Conservation (phyloP, 176 grass and related monocot species). For the Calamus simplicifolius region DNA sequence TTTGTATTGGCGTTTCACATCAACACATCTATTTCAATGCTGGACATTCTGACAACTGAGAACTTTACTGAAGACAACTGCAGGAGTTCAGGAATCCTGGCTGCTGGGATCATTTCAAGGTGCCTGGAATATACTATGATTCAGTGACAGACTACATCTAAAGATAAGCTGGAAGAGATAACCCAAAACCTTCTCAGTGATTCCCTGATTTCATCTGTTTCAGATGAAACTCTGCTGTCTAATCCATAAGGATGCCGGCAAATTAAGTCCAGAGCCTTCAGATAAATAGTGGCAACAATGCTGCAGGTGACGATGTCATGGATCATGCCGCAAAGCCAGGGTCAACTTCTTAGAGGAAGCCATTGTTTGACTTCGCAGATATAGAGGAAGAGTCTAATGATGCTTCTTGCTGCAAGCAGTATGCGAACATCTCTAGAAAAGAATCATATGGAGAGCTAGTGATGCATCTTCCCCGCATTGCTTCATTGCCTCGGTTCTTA, state of each 20-base stretch:
- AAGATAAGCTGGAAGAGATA: conserved; percentile 46
- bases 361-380: conserved; percentile 8
- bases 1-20: too few relatives aligned
- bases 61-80: conserved; percentile 1
- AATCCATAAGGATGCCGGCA: conserved; percentile 31
- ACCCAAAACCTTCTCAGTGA: conserved; percentile 53
- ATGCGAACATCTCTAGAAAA: conserved; percentile 25
- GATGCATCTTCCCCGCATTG: conserved; percentile 32
- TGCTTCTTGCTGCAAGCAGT: not conserved
- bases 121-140: conserved; percentile 34
- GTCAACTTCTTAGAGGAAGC: too few relatives aligned
- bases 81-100: conserved; percentile 6
- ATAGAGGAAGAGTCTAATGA: conserved; percentile 1
- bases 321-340: conserved; percentile 37
- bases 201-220: conserved; percentile 20
- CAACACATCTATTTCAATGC: too few relatives aligned
- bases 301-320: conserved; percentile 15
- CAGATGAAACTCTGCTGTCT: conserved; percentile 50
- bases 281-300: conserved; percentile 8
- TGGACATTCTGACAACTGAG: not conserved
- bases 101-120: conserved; percentile 35
- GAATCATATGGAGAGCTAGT: conserved; percentile 34
- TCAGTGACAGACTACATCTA: conserved; percentile 14
- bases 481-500: conserved; percentile 51
- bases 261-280: not conserved